These are phyloP conservation scores for Dendrobium catenatum DNA, from an alignment of 106 monocot species.

Conservation along the genomic window DNA sequence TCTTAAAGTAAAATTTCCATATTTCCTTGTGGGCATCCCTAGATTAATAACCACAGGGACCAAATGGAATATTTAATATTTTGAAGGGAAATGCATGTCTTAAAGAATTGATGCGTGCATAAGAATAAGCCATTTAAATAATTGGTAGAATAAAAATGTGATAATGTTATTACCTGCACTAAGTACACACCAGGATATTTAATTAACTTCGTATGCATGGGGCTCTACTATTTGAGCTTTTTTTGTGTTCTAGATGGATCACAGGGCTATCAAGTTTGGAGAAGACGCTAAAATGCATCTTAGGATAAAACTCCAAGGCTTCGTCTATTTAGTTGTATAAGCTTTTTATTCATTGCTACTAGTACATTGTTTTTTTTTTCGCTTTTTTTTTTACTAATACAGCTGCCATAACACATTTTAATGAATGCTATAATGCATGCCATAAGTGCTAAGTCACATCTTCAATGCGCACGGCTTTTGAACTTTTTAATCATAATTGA, in stretches of 20 bases:
- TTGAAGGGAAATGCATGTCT: neutral
- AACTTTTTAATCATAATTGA: neutral
- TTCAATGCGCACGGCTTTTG: neutral
- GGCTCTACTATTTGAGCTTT: neutral
- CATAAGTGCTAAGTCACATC: neutral
- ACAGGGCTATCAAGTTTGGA: neutral
- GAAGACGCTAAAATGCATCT: conserved; percentile 1
- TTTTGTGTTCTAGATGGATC: neutral
- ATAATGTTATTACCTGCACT: neutral
- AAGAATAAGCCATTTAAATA: neutral
- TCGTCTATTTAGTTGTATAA: neutral
- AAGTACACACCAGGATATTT: neutral
- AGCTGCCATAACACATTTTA: no score
- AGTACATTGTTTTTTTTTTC: neutral
- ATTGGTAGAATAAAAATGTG: neutral
- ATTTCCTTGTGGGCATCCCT: no score
- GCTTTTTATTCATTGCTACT: neutral
- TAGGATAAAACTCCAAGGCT: neutral
- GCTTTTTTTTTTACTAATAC: no score
- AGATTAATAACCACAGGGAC: neutral
- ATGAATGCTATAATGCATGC: neutral
- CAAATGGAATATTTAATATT: neutral
- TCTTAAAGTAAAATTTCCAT: no score
- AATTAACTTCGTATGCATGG: neutral
- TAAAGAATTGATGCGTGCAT: neutral